Percentiles rank a stretch among this genome's conserved stretches.
Conservation (phyloP, 2,329 filamentous ascomycete genomes). For the Ustulina deusta region DNA sequence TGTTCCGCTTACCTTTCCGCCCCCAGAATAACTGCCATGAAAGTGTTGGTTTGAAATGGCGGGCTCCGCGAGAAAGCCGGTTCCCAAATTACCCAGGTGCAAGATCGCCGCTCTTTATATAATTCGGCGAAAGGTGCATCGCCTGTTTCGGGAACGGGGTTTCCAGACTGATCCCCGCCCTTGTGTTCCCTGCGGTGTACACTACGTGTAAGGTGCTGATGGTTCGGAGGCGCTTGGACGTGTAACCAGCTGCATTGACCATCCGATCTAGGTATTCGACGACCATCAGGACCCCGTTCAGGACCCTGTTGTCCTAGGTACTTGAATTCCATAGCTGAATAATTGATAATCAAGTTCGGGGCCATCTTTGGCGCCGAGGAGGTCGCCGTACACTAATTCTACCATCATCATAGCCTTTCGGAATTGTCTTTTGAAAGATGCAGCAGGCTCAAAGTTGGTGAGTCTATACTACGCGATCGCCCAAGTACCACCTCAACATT, state of each 20-base stretch:
- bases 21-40: neutral
- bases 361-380: neutral
- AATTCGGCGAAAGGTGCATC: constrained; percentile 1
- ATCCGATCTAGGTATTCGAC: neutral
- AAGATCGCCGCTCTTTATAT: neutral
- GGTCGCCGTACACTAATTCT: neutral
- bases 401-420: neutral
- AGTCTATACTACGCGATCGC: too few species aligned
- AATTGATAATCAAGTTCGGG: neutral
- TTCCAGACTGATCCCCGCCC: neutral
- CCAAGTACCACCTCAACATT: too few species aligned
- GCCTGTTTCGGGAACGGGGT: neutral
- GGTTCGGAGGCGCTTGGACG: constrained; percentile 19
- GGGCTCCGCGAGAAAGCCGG: neutral
- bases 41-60: neutral
- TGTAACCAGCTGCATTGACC: constrained; percentile 1
- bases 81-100: neutral
- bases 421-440: too few species aligned
- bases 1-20: neutral
- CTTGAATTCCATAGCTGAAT: neutral
- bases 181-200: constrained; percentile 3
- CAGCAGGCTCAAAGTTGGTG: neutral
- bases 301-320: too few species aligned
- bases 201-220: constrained; percentile 16
- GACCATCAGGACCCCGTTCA: neutral